A percentile compares a stretch with the other conserved stretches of the same genome.
Evolutionary conservation across 257 asterid genomes (phyloP).

Genomic region (Ocimum tenuiflorum): DNA sequence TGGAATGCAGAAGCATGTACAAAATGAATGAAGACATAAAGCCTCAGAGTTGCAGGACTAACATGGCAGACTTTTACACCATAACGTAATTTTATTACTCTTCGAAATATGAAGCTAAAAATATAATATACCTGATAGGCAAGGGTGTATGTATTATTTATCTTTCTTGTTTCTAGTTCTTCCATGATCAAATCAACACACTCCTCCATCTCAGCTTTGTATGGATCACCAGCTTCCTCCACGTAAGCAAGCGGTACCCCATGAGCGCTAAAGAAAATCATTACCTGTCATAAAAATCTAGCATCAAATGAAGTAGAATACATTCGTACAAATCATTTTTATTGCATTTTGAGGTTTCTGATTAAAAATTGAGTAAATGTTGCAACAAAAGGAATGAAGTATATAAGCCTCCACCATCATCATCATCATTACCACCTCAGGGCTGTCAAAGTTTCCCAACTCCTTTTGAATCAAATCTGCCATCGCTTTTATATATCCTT

Average conservation of each 20-base stretch:
- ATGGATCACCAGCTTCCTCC: slow-evolving; percentile 91
- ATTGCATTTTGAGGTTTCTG: background rate
- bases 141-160: slow-evolving; percentile 59
- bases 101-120: background rate
- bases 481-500: slow-evolving; percentile 85
- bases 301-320: background rate
- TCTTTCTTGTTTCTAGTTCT: slow-evolving; percentile 77
- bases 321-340: background rate
- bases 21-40: background rate
- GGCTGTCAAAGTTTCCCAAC: slow-evolving; percentile 53
- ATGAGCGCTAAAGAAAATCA: slow-evolving; percentile 93
- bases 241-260: slow-evolving; percentile 94
- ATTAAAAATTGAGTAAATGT: slow-evolving; percentile 5
- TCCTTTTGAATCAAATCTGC: slow-evolving; percentile 85
- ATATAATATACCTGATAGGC: slow-evolving; percentile 72
- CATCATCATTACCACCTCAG: slow-evolving; percentile 72
- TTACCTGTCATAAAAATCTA: slow-evolving; percentile 36
- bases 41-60: background rate
- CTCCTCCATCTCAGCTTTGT: slow-evolving; percentile 89
- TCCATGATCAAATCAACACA: slow-evolving; percentile 82
- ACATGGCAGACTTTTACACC: background rate
- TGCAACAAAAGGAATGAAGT: slow-evolving; percentile 1
- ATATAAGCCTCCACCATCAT: slow-evolving; percentile 3
- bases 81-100: no score
- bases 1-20: slow-evolving; percentile 15